Base-by-base conservation (phyloP, 345 rosid genomes). In the Ceriops decandra region DNA sequence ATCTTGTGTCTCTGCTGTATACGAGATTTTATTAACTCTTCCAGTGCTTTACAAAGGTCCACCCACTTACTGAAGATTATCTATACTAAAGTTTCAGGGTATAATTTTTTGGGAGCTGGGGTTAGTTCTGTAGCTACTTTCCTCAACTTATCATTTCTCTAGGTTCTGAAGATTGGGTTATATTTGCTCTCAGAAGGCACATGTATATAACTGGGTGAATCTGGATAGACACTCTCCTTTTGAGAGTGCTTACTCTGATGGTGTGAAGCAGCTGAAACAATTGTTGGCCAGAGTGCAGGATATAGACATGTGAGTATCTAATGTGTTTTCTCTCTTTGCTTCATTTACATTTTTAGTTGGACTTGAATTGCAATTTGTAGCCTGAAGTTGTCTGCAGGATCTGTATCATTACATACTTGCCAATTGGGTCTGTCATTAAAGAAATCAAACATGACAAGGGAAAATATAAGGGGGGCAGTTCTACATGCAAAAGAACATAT, bases 401-500 rank as follows among this genome's bases (percentile, higher is more conserved):
- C 81, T 21, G 79, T 91, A 24, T 76, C 85, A 33, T 76, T 91
- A 32, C 73, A 82, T 21, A 85, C 95, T 38, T 75, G 62, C 51
- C 89, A 83, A 6, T 88, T 85, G 27, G 91, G 99, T 36, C 89
- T 91, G 20, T 49, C 83, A 1, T 66, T 91, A 60, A 71, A 75
- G 54, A 80, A 81, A 21, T 89, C 97, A 21, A 91, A 76, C 75
- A 90, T 95, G 87, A 78, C 85, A 24, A 63, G 85, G 6, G 91
- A 88, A 51, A 75, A 53, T 93, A 87, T 67, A 93, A 83, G 1
- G 79, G 71, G 76, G 24, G 80, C 88, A 42, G 96, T 91, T 19
- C 75, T 83, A 20, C 71, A 76, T 62, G 98, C 97, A 17, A 93
- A 93, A 72, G 96, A 91, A 60, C 90, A 91, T 68, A 93, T 95